These are phyloP conservation scores for Chrysoporthe austroafricana DNA, from an alignment of 2,329 filamentous ascomycete genomes.

Conservation along the genomic window DNA sequence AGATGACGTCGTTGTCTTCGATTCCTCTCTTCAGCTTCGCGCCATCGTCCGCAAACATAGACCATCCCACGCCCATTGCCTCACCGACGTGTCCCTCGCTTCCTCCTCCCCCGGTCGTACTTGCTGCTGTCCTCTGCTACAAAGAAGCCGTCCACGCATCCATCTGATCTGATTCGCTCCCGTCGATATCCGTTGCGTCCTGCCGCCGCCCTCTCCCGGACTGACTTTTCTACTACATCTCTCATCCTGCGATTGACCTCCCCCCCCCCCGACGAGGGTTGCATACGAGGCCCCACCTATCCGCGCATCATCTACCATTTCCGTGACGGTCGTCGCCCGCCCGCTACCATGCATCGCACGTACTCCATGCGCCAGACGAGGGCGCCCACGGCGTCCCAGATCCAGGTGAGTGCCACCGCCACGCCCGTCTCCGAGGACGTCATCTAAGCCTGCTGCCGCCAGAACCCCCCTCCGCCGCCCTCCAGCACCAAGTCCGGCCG, in stretches of 20 bases:
- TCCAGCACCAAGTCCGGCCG: slow-evolving; percentile 90
- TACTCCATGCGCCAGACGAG: slow-evolving; percentile 98
- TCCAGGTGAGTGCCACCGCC: slow-evolving; percentile 52
- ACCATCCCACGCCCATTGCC: background rate
- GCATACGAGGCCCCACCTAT: background rate
- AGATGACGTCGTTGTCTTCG: slow-evolving; percentile 13
- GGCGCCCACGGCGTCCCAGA: slow-evolving; percentile 87
- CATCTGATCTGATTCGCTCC: background rate
- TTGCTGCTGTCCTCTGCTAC: background rate
- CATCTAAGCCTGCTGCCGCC: slow-evolving; percentile 32
- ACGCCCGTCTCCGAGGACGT: background rate
- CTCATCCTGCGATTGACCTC: background rate
- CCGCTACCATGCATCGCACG: slow-evolving; percentile 84
- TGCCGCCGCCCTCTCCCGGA: background rate
- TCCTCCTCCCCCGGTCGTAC: background rate
- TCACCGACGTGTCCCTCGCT: background rate
- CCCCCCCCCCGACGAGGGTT: background rate
- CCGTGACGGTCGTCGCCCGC: background rate
- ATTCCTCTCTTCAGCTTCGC: slow-evolving; percentile 12
- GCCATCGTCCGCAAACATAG: slow-evolving; percentile 8
- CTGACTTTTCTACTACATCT: background rate
- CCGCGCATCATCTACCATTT: slow-evolving; percentile 4
- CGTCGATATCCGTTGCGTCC: background rate
- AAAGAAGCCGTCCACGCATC: background rate
- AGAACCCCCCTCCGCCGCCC: slow-evolving; percentile 91